Conservation (phyloP, 352 stramenopile species). For the Phytophthora nicotianae region DNA sequence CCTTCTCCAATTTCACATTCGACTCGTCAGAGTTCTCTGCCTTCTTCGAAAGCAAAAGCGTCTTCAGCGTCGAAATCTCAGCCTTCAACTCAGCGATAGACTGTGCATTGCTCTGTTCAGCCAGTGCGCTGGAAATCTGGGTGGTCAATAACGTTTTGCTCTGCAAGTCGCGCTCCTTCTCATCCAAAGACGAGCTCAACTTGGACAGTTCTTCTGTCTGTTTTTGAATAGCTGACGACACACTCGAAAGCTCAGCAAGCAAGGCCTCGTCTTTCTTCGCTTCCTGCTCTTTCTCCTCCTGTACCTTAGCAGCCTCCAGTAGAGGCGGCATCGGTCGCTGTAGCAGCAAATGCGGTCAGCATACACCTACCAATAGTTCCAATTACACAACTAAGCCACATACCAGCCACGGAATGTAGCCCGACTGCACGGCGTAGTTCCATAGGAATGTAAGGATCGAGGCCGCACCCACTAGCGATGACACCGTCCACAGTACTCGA, state of each 20-base stretch:
- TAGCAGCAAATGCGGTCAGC: slow-evolving; percentile 3
- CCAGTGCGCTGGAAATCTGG: slow-evolving; percentile 52
- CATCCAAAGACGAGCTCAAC: slow-evolving; percentile 55
- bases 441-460: slow-evolving; percentile 77
- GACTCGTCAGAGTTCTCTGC: slow-evolving; percentile 6
- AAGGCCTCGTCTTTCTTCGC: slow-evolving; percentile 58
- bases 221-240: slow-evolving; percentile 65
- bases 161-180: slow-evolving; percentile 61
- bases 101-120: slow-evolving; percentile 58
- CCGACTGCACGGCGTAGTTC: slow-evolving; percentile 75
- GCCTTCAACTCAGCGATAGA: slow-evolving; percentile 73
- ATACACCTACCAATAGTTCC: not conserved
- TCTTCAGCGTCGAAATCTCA: slow-evolving; percentile 70
- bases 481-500: slow-evolving; percentile 70
- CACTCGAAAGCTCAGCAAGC: slow-evolving; percentile 45
- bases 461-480: slow-evolving; percentile 69
- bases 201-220: slow-evolving; percentile 68
- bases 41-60: slow-evolving; percentile 51
- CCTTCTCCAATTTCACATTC: not conserved
- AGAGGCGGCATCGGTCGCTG: slow-evolving; percentile 45
- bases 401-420: slow-evolving; percentile 74
- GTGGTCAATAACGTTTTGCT: slow-evolving; percentile 46
- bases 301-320: slow-evolving; percentile 48
- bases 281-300: slow-evolving; percentile 61
- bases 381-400: not conserved